Conservation (phyloP, 1,284 basidiomycete genomes). For the Xanthoconium separans region DNA sequence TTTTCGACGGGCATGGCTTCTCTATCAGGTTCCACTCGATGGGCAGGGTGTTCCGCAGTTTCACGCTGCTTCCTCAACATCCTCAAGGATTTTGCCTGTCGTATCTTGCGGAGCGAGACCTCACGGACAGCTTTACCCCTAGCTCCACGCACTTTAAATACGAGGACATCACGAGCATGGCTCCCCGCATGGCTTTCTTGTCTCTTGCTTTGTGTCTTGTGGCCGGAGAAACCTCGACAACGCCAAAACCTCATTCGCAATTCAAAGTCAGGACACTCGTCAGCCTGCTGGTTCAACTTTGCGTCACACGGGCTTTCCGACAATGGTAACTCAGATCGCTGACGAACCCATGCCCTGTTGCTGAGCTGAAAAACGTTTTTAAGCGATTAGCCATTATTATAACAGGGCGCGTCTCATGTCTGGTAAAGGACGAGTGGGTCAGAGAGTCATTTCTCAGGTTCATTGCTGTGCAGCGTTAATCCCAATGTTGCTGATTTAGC, state of each 20-base stretch:
- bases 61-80: conserved; percentile 18
- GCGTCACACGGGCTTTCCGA: conserved; percentile 32
- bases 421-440: conserved; percentile 17
- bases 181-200: conserved; percentile 40
- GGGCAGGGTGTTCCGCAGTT: conserved; percentile 24
- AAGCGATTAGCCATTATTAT: conserved; percentile 15
- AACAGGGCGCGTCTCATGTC: conserved; percentile 5
- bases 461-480: conserved; percentile 14
- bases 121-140: conserved; percentile 15
- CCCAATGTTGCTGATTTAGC: conserved; percentile 8
- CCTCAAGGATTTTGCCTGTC: conserved; percentile 20
- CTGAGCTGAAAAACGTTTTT: conserved; percentile 22
- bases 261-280: conserved; percentile 39
- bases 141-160: conserved; percentile 30
- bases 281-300: conserved; percentile 36
- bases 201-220: conserved; percentile 37
- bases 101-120: conserved; percentile 21
- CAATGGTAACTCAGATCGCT: conserved; percentile 16
- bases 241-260: conserved; percentile 34
- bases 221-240: conserved; percentile 29
- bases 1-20: conserved; percentile 12
- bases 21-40: conserved; percentile 12
- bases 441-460: conserved; percentile 10
- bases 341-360: conserved; percentile 10
- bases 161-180: conserved; percentile 29